phyloP scores from a whole-genome alignment of 177 flowering plant genomes.

The Telopea speciosissima region DNA sequence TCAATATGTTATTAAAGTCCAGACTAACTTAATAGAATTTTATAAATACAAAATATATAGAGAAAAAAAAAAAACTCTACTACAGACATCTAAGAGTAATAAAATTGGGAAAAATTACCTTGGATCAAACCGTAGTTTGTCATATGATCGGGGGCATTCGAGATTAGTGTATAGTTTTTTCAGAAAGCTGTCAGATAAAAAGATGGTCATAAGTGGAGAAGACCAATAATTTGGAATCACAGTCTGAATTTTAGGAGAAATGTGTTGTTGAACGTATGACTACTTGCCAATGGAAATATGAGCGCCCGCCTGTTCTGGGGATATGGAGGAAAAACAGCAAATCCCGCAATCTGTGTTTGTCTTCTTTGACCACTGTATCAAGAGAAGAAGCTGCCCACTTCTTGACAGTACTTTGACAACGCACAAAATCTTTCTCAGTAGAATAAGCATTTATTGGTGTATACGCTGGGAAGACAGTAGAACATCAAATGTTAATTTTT shows the following conservation, averaged over 20 bases:
- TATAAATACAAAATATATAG: no score
- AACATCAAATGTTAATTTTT: neutral
- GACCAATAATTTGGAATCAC: neutral
- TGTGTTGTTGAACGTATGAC: neutral
- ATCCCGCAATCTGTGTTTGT: slow-evolving; percentile 60
- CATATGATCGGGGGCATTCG: slow-evolving; percentile 97
- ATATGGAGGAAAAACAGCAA: slow-evolving; percentile 91
- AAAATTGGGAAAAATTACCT: slow-evolving; percentile 37
- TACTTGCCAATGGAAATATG: slow-evolving; percentile 81
- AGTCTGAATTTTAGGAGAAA: neutral
- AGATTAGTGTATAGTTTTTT: slow-evolving; percentile 61
- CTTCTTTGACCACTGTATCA: slow-evolving; percentile 39
- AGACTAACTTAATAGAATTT: no score
- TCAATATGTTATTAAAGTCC: no score
- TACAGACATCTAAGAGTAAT: neutral
- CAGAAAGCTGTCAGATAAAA: slow-evolving; percentile 54
- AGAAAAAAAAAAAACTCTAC: neutral
- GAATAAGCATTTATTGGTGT: slow-evolving; percentile 21
- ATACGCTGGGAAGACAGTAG: slow-evolving; percentile 19
- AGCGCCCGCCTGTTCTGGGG: slow-evolving; percentile 97
- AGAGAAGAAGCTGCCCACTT: slow-evolving; percentile 67
- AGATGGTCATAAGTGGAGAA: slow-evolving; percentile 11
- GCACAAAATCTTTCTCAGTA: slow-evolving; percentile 35
- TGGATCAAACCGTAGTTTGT: slow-evolving; percentile 84
- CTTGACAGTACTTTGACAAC: slow-evolving; percentile 60